Evolutionary conservation across 2,329 filamentous ascomycete species (phyloP).

Genomic region (Didymella pomorum): DNA sequence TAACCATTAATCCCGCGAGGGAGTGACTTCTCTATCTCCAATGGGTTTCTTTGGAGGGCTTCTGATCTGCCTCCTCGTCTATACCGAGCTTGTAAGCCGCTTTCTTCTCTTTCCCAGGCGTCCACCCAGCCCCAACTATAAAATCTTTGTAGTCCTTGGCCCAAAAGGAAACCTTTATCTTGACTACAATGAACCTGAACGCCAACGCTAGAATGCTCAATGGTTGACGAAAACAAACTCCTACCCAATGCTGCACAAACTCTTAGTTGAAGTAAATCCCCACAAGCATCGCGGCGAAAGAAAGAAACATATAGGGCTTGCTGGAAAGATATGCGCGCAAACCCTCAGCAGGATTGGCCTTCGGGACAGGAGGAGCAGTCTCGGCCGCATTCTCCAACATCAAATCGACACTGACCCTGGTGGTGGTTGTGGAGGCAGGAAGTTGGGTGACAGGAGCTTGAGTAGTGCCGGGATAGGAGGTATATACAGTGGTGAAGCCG

Average conservation of each 20-base stretch:
- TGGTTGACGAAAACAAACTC: background rate
- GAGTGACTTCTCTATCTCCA: conserved; percentile 1
- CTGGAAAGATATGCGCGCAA: background rate
- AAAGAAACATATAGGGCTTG: background rate
- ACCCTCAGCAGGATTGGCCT: conserved; percentile 7
- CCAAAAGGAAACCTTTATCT: conserved; percentile 13
- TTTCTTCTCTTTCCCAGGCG: background rate
- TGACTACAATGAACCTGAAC: conserved; percentile 12
- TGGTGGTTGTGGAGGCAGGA: conserved; percentile 8
- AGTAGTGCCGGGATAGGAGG: conserved; percentile 32
- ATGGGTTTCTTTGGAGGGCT: background rate
- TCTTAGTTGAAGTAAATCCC: conserved; percentile 1
- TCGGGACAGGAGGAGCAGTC: conserved; percentile 13
- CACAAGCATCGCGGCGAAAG: background rate
- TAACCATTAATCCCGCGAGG: conserved; percentile 4
- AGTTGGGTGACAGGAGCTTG: conserved; percentile 15
- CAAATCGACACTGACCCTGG: conserved; percentile 4
- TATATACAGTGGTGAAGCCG: conserved; percentile 60
- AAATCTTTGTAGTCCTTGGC: background rate
- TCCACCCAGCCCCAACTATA: conserved; percentile 1
- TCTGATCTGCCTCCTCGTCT: background rate
- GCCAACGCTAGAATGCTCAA: conserved; percentile 17
- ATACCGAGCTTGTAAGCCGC: background rate
- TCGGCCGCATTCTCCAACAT: conserved; percentile 20
- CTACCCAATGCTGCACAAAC: conserved; percentile 3